Evolutionary conservation across 2,329 filamentous ascomycete genomes (phyloP).

Genomic region (Fonsecaea nubica): DNA sequence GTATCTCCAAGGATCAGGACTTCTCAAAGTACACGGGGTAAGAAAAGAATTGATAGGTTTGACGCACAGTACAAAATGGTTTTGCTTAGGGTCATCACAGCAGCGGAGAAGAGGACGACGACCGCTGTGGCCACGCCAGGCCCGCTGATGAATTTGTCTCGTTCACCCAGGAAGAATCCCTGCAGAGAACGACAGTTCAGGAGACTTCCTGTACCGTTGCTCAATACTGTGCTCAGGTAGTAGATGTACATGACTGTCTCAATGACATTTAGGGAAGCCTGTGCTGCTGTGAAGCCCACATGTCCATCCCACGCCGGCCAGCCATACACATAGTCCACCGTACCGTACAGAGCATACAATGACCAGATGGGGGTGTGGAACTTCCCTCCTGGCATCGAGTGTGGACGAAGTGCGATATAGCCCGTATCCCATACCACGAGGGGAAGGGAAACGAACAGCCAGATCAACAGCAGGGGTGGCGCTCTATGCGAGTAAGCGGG

Average conservation of each 20-base stretch:
- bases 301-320: constrained; percentile 70
- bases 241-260: constrained; percentile 70
- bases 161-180: constrained; percentile 37
- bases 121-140: constrained; percentile 60
- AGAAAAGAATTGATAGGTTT: not conserved
- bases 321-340: constrained; percentile 82
- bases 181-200: constrained; percentile 47
- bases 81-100: constrained; percentile 71
- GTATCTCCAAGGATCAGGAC: not conserved
- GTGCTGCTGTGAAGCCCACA: constrained; percentile 79
- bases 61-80: constrained; percentile 69
- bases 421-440: constrained; percentile 80
- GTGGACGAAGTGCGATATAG: constrained; percentile 80
- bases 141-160: constrained; percentile 38
- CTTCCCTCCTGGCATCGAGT: constrained; percentile 78
- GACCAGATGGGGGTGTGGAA: constrained; percentile 75
- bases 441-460: constrained; percentile 76
- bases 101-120: constrained; percentile 64
- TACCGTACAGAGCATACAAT: constrained; percentile 81
- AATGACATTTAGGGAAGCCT: constrained; percentile 71
- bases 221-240: constrained; percentile 57
- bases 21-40: not conserved
- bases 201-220: constrained; percentile 16
- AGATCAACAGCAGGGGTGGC: constrained; percentile 66
- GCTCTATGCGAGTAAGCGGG: constrained; percentile 65